Base-by-base conservation (phyloP, 164 flowering plant species). In the Sextonia rubra region DNA sequence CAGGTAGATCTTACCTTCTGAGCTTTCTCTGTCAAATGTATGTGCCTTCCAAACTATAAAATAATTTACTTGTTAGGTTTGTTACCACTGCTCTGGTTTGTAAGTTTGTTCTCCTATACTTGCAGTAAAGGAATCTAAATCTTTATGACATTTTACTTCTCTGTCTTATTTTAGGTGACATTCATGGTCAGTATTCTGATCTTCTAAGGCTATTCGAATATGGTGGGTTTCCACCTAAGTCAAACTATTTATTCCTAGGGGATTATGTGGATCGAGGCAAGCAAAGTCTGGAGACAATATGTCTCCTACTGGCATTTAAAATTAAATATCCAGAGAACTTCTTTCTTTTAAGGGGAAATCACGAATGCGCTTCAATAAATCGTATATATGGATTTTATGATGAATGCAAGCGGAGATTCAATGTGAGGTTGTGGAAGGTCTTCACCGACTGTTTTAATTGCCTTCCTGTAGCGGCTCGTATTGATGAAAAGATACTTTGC, bases 361-460 rank as follows among this genome's bases (percentile, higher is more conserved):
- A 86, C 76, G 89, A 86, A 70, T 86, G 89, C 75, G 89, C 86
- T 25, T 86, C 89, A 24, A 82, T 86, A 48, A 86, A 85, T 68
- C 87, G 86, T 15, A 86, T 85, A 73, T 86, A 86, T 81, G 89
- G 89, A 48, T 86, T 86, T 77, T 86, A 86, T 73, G 89, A 86
- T 74, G 89, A 86, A 74, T 84, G 89, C 23, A 86, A 86, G 74
- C 52, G 86, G 62, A 82, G 86, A 75, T 86, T 86, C 72, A 86
- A 85, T 81, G 86, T 86, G 30, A 79, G 83, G 70, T 69, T 85
- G 12, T 86, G 89, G 89, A 86, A 85, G 74, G 78, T 80, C 32
- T 85, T 86, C 76, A 83, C 87, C 52, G 87, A 83, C 5, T 84
- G 86, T 82, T 86, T 86, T 73, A 86, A 86, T 75, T 86, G 87